Evolutionary conservation across 169 alveolate genomes (phyloP), one percentile per base, ranked within the genome.

Genomic region (Perkinsus chesapeaki): DNA sequence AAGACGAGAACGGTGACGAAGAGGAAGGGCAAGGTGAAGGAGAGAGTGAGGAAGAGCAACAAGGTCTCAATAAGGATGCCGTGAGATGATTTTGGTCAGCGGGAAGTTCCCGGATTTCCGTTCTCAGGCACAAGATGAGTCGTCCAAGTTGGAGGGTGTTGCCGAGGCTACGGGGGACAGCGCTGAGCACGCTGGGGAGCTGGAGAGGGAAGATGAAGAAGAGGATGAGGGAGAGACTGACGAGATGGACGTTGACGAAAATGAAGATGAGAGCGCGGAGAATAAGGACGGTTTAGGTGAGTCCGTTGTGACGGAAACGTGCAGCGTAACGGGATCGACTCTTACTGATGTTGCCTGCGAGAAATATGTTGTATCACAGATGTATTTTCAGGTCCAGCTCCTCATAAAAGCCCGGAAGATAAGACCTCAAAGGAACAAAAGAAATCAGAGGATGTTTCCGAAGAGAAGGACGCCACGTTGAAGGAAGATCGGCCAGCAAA

Each of bases 121-220:
- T n/a, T n/a, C n/a, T 60, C 82, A 60, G 82, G 31, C 82, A 1
- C 82, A 60, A 34, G 82, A 60, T 34, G 82, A 60, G 23, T 60
- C 82, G 3, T 60, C 82, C 3, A 60, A 60, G 82, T 23, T 60
- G 82, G 82, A 60, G 23, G 82, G 82, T 7, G 82, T 60, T 3
- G 82, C 82, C 37, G 37, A 60, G 82, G 82, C 82, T 0, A 60
- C 82, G 27, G 82, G 82, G 37, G 82, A 60, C 3, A 60, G 82
- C 31, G 82, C 96, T 73, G 96, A 96, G 93, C 95, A 96, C 19
- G 93, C 97, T 47, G 96, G 95, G 73, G 96, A 95, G 92, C 73
- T 92, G 10, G 96, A 96, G 43, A 95, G 93, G 90, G 97, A 96
- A 94, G 95, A 96, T 37, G 96, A 97, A 48, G 97, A 96, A 39